A percentile compares a stretch with the other conserved stretches of the same genome.
Conservation (phyloP, 352 stramenopile species). For the Plasmopara muralis region DNA sequence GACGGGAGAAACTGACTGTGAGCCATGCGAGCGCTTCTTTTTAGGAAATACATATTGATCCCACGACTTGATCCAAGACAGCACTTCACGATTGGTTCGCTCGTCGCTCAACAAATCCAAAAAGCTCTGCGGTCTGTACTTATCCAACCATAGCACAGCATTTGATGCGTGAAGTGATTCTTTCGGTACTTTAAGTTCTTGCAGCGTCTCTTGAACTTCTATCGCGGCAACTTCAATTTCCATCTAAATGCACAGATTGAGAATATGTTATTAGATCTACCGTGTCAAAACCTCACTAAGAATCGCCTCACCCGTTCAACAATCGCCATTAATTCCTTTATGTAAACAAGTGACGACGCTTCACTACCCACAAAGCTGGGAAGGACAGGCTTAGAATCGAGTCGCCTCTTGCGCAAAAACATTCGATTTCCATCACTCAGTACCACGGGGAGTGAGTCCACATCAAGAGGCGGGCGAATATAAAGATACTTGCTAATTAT, state of each 20-base stretch:
- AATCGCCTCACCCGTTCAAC: constrained; percentile 40
- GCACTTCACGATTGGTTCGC: constrained; percentile 94
- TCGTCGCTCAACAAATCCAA: constrained; percentile 95
- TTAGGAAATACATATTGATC: constrained; percentile 92
- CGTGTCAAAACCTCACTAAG: background rate
- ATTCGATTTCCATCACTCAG: constrained; percentile 42
- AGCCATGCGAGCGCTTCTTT: constrained; percentile 34
- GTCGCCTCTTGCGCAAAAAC: constrained; percentile 60
- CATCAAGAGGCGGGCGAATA: constrained; percentile 51
- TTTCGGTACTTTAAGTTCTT: constrained; percentile 1
- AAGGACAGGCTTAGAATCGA: constrained; percentile 9
- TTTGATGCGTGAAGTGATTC: constrained; percentile 5
- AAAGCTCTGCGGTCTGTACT: constrained; percentile 93
- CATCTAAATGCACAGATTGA: constrained; percentile 25
- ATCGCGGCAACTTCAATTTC: constrained; percentile 56
- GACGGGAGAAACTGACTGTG: constrained; percentile 8
- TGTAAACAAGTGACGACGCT: constrained; percentile 38
- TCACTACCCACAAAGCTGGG: constrained; percentile 10
- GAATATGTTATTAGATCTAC: constrained; percentile 7
- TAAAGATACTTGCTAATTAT: constrained; percentile 43
- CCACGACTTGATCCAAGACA: constrained; percentile 93
- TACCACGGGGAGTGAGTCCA: constrained; percentile 53
- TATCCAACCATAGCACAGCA: constrained; percentile 92
- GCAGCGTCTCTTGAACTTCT: constrained; percentile 17
- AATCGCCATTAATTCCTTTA: constrained; percentile 45